Evolutionary conservation across 352 stramenopile species (phyloP).

Genomic region (Pythium rhizo-oryzae): DNA sequence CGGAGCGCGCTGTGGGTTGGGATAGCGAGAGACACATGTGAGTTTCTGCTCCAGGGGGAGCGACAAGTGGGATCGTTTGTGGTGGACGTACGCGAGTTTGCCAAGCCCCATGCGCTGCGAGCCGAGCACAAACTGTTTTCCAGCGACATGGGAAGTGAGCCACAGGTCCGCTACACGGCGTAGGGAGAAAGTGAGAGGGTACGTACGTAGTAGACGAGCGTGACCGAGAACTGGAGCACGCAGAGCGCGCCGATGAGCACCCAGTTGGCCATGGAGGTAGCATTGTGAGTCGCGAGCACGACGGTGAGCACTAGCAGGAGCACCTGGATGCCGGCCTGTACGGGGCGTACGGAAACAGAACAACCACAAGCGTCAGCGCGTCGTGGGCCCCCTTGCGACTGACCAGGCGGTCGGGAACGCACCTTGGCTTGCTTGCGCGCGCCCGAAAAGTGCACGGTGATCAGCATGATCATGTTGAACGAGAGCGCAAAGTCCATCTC

Average conservation of each 20-base stretch:
- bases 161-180: too few species aligned
- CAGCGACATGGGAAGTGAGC: not conserved
- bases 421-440: slow-evolving; percentile 47
- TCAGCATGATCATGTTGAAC: slow-evolving; percentile 49
- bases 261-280: slow-evolving; percentile 44
- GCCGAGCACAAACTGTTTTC: slow-evolving; percentile 27
- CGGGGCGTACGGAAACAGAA: too few species aligned
- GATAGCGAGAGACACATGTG: too few species aligned
- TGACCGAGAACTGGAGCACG: slow-evolving; percentile 37
- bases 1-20: slow-evolving; percentile 26
- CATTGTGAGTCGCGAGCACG: slow-evolving; percentile 37
- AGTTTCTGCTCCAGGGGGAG: not conserved
- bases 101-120: slow-evolving; percentile 28
- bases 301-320: slow-evolving; percentile 38
- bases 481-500: slow-evolving; percentile 48
- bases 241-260: slow-evolving; percentile 33
- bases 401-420: not conserved
- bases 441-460: slow-evolving; percentile 42
- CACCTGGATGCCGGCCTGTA: slow-evolving; percentile 37
- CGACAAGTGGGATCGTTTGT: too few species aligned
- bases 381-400: not conserved
- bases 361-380: not conserved
- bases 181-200: not conserved
- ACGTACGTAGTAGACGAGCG: slow-evolving; percentile 41
- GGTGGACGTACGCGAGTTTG: slow-evolving; percentile 26